Evolutionary conservation across 129 eudicot genomes (phyloP), one percentile per base, ranked within the genome.

Genomic region (Artemisia argyi): DNA sequence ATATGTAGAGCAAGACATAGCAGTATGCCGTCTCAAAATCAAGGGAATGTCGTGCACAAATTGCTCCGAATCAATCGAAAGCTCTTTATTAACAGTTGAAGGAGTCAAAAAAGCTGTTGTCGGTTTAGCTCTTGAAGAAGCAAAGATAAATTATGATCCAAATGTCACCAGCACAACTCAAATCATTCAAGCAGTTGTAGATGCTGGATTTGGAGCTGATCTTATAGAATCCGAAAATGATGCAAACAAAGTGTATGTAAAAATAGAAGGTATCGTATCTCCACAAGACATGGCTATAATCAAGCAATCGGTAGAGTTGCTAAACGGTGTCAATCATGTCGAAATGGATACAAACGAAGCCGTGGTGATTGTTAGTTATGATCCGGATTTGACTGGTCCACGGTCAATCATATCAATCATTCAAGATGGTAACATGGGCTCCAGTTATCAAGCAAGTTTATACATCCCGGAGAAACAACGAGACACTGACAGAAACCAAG

Each of bases 11-110:
- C 92, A 88, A 76, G 96, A 88, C n/a, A 83, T 86, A 54, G 91
- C 80, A 15, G 81, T 90, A 32, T 95, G 99, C 78, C 83, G 97
- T 14, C 75, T 95, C 48, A 90, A 87, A 75, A 88, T 95, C 51
- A 90, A 86, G 65, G 97, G 97, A 53, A 95, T 95, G 99, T 81
- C 96, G 54, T 95, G 99, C 85, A 95, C 99, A 64, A 90, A 84
- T 81, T 95, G 99, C 64, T 86, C 99, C 2, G 99, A 90, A 73
- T 83, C 99, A 66, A 73, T 82, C 20, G 99, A 95, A 76, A 86
- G 88, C 61, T 86, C 97, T 70, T 87, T 95, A 65, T 73, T 65
- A 44, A 82, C 60, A 77, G 88, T 87, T 57, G 86, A 83, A 58
- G 99, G 99, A 73, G 93, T 95, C n/a, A 90, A 85, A 77, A 90